phyloP scores from a whole-genome alignment of 73 alveolate genomes.

The Tetrahymena malaccensis region DNA sequence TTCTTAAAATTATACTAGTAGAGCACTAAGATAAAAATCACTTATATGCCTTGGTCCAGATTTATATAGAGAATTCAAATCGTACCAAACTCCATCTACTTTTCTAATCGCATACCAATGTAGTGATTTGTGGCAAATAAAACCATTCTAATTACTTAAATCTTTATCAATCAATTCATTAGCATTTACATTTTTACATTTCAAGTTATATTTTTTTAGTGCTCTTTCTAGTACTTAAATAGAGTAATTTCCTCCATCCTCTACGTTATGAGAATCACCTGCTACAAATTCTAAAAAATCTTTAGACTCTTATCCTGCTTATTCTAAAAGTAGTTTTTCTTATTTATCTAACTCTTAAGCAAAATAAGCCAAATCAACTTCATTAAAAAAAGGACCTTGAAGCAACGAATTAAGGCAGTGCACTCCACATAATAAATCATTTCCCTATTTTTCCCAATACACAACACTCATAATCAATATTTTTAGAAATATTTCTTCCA shows the following conservation, averaged over 20 bases:
- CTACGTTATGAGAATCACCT: constrained; percentile 68
- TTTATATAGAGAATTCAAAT: constrained; percentile 81
- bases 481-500: neutral
- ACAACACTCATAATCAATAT: constrained; percentile 1
- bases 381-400: constrained; percentile 84
- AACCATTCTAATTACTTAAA: constrained; percentile 66
- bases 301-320: constrained; percentile 17
- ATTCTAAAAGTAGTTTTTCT: constrained; percentile 58
- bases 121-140: constrained; percentile 73
- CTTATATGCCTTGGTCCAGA: constrained; percentile 81
- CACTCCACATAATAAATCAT: constrained; percentile 90
- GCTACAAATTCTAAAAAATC: constrained; percentile 29
- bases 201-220: constrained; percentile 53
- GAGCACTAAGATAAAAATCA: constrained; percentile 80
- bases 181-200: constrained; percentile 44
- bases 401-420: constrained; percentile 81
- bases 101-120: constrained; percentile 94
- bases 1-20: constrained; percentile 66
- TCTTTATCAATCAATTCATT: neutral
- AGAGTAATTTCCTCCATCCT: constrained; percentile 83
- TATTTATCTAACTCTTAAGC: constrained; percentile 68
- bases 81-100: constrained; percentile 82
- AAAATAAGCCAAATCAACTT: constrained; percentile 58
- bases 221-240: constrained; percentile 80
- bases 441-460: constrained; percentile 90